phyloP scores from a whole-genome alignment of 345 rosid species.

The Camelina hispida region DNA sequence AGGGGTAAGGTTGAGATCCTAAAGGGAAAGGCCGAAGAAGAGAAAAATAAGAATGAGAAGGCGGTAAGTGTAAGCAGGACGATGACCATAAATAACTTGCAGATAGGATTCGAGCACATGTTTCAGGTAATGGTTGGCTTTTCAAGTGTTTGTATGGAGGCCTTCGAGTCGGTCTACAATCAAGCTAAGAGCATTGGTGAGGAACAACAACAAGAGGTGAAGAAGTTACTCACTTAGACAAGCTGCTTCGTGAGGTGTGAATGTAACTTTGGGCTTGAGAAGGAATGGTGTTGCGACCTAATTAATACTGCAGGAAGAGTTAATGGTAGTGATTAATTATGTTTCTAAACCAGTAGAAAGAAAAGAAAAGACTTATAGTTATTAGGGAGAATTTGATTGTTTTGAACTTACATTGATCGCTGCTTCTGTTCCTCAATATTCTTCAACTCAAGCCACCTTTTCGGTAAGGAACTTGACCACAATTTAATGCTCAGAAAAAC shows the following conservation, averaged over 20 bases:
- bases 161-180: too few relatives aligned
- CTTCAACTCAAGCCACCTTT: conserved; percentile 11
- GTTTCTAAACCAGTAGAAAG: neutral
- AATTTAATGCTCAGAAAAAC: neutral
- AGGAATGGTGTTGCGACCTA: neutral
- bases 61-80: too few relatives aligned
- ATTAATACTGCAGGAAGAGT: neutral
- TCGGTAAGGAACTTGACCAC: neutral
- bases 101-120: too few relatives aligned
- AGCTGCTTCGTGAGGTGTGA: neutral
- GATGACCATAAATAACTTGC: too few relatives aligned
- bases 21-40: too few relatives aligned
- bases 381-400: neutral
- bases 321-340: neutral
- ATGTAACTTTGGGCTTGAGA: neutral
- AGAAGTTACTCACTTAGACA: conserved; percentile 33
- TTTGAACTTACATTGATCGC: neutral
- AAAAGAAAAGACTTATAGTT: neutral
- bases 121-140: too few relatives aligned
- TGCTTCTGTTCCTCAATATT: neutral
- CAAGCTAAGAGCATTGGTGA: conserved; percentile 35
- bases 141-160: too few relatives aligned
- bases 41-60: too few relatives aligned
- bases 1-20: too few relatives aligned
- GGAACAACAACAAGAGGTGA: conserved; percentile 60